Conservation (phyloP, 768 basidiomycete species). For the Tulasnella sp. region DNA sequence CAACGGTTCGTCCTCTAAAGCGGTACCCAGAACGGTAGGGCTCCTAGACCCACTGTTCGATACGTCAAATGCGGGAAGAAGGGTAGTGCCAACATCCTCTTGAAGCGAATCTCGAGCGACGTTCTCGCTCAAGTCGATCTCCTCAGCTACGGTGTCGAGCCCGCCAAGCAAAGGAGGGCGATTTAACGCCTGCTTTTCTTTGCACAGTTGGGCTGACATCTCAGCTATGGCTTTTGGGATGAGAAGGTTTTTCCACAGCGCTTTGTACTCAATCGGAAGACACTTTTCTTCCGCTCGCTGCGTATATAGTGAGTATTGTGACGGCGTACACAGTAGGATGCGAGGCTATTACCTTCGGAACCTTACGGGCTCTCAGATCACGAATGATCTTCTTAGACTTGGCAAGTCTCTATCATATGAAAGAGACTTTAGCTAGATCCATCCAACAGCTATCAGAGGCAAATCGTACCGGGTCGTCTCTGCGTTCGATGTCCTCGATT, state of each 20-base stretch:
- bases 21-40: conserved; percentile 46
- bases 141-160: not conserved
- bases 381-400: conserved; percentile 62
- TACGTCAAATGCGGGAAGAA: conserved; percentile 10
- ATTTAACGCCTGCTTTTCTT: conserved; percentile 5
- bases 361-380: conserved; percentile 62
- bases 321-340: not conserved
- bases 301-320: not conserved
- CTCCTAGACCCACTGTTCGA: conserved; percentile 18
- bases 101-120: conserved; percentile 1
- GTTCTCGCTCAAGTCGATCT: conserved; percentile 3
- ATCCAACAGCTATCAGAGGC: not conserved
- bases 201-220: conserved; percentile 17
- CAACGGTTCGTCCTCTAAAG: conserved; percentile 22
- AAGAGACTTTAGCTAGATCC: not conserved
- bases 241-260: conserved; percentile 34
- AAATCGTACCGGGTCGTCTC: conserved; percentile 53
- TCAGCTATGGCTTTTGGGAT: conserved; percentile 32
- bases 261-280: conserved; percentile 46
- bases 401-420: conserved; percentile 56
- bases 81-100: conserved; percentile 4
- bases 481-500: conserved; percentile 60
- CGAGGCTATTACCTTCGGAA: conserved; percentile 54
- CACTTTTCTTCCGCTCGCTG: conserved; percentile 63
- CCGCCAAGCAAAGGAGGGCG: not conserved